phyloP scores from a whole-genome alignment of 1,284 basidiomycete species.

The Wallemia mellicola region DNA sequence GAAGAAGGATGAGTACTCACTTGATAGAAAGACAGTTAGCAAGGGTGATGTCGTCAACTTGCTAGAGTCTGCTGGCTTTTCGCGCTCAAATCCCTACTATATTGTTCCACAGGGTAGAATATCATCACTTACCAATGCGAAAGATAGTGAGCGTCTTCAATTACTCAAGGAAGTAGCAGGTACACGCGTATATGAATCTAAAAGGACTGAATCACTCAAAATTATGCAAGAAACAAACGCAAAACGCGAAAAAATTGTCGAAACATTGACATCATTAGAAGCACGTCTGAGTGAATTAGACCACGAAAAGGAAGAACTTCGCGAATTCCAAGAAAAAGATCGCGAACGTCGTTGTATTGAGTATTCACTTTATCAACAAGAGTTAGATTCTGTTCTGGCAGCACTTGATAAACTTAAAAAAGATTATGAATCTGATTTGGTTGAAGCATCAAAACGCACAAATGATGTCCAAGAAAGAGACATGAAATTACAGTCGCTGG shows the following conservation, averaged over 20 bases:
- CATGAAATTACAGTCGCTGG: neutral
- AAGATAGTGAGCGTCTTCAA: slow-evolving; percentile 73
- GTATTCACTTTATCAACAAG: slow-evolving; percentile 72
- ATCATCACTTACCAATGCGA: slow-evolving; percentile 84
- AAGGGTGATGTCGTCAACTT: slow-evolving; percentile 95
- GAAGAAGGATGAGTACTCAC: slow-evolving; percentile 95
- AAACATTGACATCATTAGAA: slow-evolving; percentile 71
- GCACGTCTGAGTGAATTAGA: slow-evolving; percentile 67
- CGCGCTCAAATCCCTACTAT: slow-evolving; percentile 90
- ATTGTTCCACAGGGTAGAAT: slow-evolving; percentile 94
- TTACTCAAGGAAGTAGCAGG: slow-evolving; percentile 94
- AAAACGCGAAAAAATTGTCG: slow-evolving; percentile 69
- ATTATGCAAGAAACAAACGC: slow-evolving; percentile 95
- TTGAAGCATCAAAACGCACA: neutral
- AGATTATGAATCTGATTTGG: slow-evolving; percentile 5
- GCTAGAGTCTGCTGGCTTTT: slow-evolving; percentile 84
- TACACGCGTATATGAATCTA: slow-evolving; percentile 90
- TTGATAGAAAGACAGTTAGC: slow-evolving; percentile 79
- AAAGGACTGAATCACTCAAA: slow-evolving; percentile 62
- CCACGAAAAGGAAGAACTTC: slow-evolving; percentile 88
- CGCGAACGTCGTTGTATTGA: slow-evolving; percentile 80
- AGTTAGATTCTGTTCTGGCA: slow-evolving; percentile 59
- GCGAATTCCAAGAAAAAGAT: slow-evolving; percentile 85
- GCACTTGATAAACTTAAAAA: slow-evolving; percentile 37
- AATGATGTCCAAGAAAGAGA: neutral